A percentile compares a stretch with the other conserved stretches of the same genome.
Conservation (phyloP, 768 basidiomycete species). For the Hygrophoropsis aurantiaca region DNA sequence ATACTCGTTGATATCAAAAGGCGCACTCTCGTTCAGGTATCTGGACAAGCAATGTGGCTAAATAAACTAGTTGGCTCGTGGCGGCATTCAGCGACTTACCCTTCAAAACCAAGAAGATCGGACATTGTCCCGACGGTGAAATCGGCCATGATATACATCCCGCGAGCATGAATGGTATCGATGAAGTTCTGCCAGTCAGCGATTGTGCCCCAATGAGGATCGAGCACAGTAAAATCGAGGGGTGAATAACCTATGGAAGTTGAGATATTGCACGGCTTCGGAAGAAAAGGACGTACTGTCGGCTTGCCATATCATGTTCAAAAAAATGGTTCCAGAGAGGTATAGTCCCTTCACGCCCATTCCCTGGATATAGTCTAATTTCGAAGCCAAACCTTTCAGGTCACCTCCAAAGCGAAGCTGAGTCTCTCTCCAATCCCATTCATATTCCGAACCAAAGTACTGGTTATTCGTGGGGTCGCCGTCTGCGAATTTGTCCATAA, state of each 20-base stretch:
- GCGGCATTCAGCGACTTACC: slow-evolving; percentile 44
- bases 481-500: slow-evolving; percentile 93
- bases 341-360: slow-evolving; percentile 87
- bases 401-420: slow-evolving; percentile 91
- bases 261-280: slow-evolving; percentile 6
- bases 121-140: slow-evolving; percentile 93
- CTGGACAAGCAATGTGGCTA: slow-evolving; percentile 37
- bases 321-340: slow-evolving; percentile 88
- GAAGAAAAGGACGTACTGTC: slow-evolving; percentile 57
- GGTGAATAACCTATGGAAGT: slow-evolving; percentile 77
- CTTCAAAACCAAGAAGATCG: slow-evolving; percentile 83
- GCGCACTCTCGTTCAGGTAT: slow-evolving; percentile 70
- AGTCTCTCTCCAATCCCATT: slow-evolving; percentile 85
- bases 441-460: slow-evolving; percentile 76
- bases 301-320: slow-evolving; percentile 97
- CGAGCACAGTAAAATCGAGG: slow-evolving; percentile 84
- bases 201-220: slow-evolving; percentile 90
- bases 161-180: slow-evolving; percentile 71
- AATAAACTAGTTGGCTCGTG: slow-evolving; percentile 7
- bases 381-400: slow-evolving; percentile 70
- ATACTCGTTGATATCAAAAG: slow-evolving; percentile 78
- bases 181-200: slow-evolving; percentile 77
- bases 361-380: slow-evolving; percentile 84
- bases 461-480: slow-evolving; percentile 93
- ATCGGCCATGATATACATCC: slow-evolving; percentile 92